Base-by-base conservation (phyloP, 805 yeast genomes). In the Kodamaea leandrae region DNA sequence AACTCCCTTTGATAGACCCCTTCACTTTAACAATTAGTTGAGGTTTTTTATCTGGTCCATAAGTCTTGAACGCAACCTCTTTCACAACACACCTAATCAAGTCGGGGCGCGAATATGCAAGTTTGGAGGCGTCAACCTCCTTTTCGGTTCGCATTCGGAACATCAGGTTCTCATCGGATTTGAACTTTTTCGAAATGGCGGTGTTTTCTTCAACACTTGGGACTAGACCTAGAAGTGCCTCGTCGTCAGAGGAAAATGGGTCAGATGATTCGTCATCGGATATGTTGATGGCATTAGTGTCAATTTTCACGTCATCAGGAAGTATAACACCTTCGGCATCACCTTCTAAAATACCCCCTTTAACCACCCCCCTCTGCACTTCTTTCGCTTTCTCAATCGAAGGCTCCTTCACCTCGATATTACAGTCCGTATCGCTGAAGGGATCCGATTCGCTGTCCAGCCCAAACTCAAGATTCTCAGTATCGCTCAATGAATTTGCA, bases 51-150 rank as follows among this genome's bases (percentile, higher is more conserved):
- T 60, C 50, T 2, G 52, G 44, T 15, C 61, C 63, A 47, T 60
- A 77, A 0, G 50, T 47, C 10, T 59, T 57, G 12, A 54, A 44
- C 4, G 63, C 18, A 1, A 76, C 55, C 1, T 54, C 54, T 8
- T 49, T 48, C 3, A 80, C 72, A 50, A 73, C 74, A 43, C 63
- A 78, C 37, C 85, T 53, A 32, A 62, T 61, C n/a, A 82, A 68
- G 28, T 71, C 75, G 0, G 65, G 57, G 32, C 78, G 65, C 3
- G 57, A 47, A n/a, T 69, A 71, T 5, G 82, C 73, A 15, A 74
- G 45, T 28, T 45, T 44, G 6, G 36, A 14, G n/a, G 44, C 38
- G 26, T 36, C 44, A 14, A 44, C 28, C 35, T 52, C 58, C 3
- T 17, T 38, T 39, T 23, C 41, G 19, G 15, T 17, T 3, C 33